Base-by-base conservation (phyloP, 1,284 basidiomycete genomes). In the Kalmanozyma brasiliensis region DNA sequence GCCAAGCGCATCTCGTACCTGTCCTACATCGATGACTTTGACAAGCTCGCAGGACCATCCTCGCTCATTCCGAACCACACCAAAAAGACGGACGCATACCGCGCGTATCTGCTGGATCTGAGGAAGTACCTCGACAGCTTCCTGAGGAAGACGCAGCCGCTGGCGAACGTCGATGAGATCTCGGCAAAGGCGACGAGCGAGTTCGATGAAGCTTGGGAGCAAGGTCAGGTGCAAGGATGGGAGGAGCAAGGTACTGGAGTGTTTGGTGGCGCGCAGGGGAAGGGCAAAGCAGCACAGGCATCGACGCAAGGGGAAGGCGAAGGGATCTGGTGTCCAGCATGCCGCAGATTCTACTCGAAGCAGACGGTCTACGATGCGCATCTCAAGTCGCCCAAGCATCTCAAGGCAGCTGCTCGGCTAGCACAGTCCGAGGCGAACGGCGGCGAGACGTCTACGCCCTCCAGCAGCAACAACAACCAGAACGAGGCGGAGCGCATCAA, bases 301-400 rank as follows among this genome's bases (percentile, higher is more conserved):
- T 7, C 34, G 34, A 10, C 48, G 36, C 26, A 29, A 11, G 32
- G 10, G 43, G 41, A 52, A 11, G 65, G 56, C 9, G 85, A 86
- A 23, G 92, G 93, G 1, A 92, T 98, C 56, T 98, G 95, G 95
- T 98, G 96, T 85, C 86, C 89, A 43, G 92, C 93, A 51, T 98
- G 94, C 81, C 91, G 94, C 82, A 94, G 94, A 80, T 86, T 87
- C 64, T 98, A 98, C 83, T 88, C 94, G 13, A 99, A 98, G 83
- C 92, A 97, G 83, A 97, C 95, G 0, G 96, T 98, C 5, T 98
- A 94, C 83, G 93, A 97, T 76, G 94, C 93, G 5, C 96, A 98
- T 82, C 84, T 98, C 44, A 92, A 89, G 9, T 95, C 93, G 26
- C 94, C 93, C 83, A 97, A 94, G 82, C 96, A 98, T 82, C 85